Base-by-base conservation (phyloP, 352 stramenopile species). In the Blastocystis sp. region DNA sequence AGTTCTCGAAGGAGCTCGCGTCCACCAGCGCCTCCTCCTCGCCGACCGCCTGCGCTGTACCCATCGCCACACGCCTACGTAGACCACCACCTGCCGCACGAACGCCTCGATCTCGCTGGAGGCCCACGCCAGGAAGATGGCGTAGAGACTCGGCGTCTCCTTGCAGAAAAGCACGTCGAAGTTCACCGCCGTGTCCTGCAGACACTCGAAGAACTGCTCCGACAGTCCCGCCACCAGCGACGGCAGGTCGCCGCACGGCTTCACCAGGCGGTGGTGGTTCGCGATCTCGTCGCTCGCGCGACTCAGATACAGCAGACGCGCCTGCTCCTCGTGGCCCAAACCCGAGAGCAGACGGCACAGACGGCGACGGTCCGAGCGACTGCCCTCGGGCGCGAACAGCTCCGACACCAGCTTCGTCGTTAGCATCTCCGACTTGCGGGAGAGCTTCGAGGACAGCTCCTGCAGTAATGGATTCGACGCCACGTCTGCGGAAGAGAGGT, bases 201-300 rank as follows among this genome's bases (percentile, higher is more conserved):
- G 44, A 64, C 69, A 81, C 53, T 81, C 69, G 36, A 81, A 81
- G 46, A 81, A 81, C 46, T 63, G 48, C 18, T 81, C 69, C 3
- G 40, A 38, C 29, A 81, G 69, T 8, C 69, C 69, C 40, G 36
- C 42, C 11, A 81, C 42, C 21, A 81, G 46, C 36, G 69, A 81
- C 14, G 69, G 69, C 16, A 81, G 61, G 34, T 81, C 69, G 4
- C 69, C 69, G 46, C 69, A 81, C 18, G 69, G 48, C 46, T 81
- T 81, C 21, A 81, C 69, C 1, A 81, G 36, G 4, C 69, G 42
- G 40, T 81, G 69, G 53, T 81, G 69, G 1, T 9, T 64, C 1
- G 40, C 40, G 24, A 81, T 81, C 29, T 81, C 69, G 34, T 81
- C 46, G 0, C 69, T 81, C 4, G 69, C 21, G 3, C 69, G 69